These are phyloP conservation scores for Taxillus chinensis DNA, from an alignment of 164 flowering plant genomes.

Conservation along the genomic window DNA sequence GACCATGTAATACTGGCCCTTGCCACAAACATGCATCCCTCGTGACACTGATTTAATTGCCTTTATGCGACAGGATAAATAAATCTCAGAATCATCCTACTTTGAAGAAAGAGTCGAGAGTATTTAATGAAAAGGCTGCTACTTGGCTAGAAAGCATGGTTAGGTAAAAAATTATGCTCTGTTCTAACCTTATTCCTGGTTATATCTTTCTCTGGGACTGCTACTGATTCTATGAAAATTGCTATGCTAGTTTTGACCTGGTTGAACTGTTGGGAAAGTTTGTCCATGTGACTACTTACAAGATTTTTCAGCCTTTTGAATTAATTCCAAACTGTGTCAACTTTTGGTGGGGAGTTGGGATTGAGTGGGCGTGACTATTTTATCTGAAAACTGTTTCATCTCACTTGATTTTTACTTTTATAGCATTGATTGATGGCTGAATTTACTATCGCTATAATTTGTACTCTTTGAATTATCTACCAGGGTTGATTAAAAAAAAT, in stretches of 20 bases:
- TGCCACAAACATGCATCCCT: not conserved
- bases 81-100: constrained; percentile 16
- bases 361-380: no score
- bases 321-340: no score
- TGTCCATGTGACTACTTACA: no score
- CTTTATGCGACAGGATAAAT: constrained; percentile 27
- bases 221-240: not conserved
- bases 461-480: no score
- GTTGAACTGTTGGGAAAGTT: no score
- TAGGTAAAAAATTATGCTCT: constrained; percentile 20
- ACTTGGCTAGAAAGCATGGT: constrained; percentile 33
- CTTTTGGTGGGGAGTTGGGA: no score
- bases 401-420: no score
- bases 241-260: not conserved
- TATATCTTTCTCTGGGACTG: not conserved
- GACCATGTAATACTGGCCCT: not conserved
- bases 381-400: no score
- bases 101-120: constrained; percentile 16
- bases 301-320: no score
- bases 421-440: no score
- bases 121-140: constrained; percentile 39
- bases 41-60: not conserved
- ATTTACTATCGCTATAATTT: no score
- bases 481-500: no score
- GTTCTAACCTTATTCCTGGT: not conserved